These are phyloP conservation scores for Cynara cardunculus DNA, from an alignment of 129 eudicot species.

Conservation along the genomic window DNA sequence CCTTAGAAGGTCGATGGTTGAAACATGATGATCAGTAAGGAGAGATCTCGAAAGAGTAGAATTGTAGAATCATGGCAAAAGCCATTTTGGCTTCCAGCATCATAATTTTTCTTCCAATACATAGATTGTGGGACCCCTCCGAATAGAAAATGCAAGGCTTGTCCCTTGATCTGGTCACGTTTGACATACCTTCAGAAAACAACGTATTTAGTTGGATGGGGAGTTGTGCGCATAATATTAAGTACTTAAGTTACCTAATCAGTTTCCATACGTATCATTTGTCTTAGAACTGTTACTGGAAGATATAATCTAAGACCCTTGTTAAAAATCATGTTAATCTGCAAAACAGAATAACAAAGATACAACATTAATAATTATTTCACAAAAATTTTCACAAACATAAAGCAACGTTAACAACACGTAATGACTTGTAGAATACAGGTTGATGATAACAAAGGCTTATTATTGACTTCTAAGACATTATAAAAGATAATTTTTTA, in stretches of 20 bases:
- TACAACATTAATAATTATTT: too few relatives aligned
- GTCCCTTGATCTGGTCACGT: conserved; percentile 18
- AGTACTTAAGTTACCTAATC: conserved; percentile 3
- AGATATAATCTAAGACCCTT: conserved; percentile 27
- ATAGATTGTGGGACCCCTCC: not conserved
- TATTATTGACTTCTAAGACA: too few relatives aligned
- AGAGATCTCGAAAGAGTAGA: not conserved
- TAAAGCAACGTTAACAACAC: too few relatives aligned
- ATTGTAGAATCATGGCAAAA: not conserved
- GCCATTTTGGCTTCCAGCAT: not conserved
- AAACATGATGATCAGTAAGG: not conserved
- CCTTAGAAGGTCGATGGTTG: not conserved
- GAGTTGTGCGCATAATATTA: conserved; percentile 10
- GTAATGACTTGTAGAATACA: not conserved
- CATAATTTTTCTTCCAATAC: not conserved
- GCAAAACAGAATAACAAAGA: not conserved
- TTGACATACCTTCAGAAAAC: conserved; percentile 14
- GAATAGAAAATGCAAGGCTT: not conserved
- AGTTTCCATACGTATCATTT: not conserved
- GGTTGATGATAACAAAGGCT: not conserved
- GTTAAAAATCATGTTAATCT: conserved; percentile 25
- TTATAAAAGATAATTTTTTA: too few relatives aligned
- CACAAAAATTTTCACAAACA: too few relatives aligned
- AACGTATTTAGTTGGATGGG: not conserved
- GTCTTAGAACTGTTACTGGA: not conserved